A percentile compares a stretch with the other conserved stretches of the same genome.
Evolutionary conservation across 345 rosid genomes (phyloP).

Genomic region (Aurinia saxatilis): DNA sequence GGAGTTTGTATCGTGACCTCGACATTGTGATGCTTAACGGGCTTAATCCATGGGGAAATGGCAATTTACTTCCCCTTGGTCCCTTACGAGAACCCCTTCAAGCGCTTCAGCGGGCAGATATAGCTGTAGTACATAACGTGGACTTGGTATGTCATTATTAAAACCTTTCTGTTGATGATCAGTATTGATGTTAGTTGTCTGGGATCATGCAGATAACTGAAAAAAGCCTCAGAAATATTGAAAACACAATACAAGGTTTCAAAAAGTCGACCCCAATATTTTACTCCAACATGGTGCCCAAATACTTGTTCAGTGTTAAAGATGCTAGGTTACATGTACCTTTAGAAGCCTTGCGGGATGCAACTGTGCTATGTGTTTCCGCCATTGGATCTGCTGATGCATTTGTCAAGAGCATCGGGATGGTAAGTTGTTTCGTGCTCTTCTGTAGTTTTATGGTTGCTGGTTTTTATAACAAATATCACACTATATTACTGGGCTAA

Average conservation of each 20-base stretch:
- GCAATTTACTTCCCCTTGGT: conserved; percentile 58
- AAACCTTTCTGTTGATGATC: background rate
- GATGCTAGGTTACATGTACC: conserved; percentile 32
- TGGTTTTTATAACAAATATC: background rate
- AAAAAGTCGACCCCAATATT: conserved; percentile 48
- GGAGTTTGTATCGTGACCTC: conserved; percentile 67
- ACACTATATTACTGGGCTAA: background rate
- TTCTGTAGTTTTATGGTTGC: background rate
- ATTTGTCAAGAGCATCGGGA: conserved; percentile 42
- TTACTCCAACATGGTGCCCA: conserved; percentile 54
- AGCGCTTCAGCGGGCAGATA: conserved; percentile 56
- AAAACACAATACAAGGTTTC: conserved; percentile 38
- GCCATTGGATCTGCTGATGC: conserved; percentile 73
- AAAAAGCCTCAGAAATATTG: conserved; percentile 38
- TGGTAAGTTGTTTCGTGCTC: conserved; percentile 30
- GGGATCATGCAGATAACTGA: conserved; percentile 39
- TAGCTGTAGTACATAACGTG: conserved; percentile 59
- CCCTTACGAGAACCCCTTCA: conserved; percentile 74
- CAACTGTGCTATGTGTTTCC: conserved; percentile 55
- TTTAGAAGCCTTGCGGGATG: conserved; percentile 29
- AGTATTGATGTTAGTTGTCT: conserved; percentile 14
- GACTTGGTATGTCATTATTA: conserved; percentile 54
- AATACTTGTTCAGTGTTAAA: conserved; percentile 43
- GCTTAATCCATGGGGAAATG: conserved; percentile 72
- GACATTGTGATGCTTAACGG: conserved; percentile 87